Evolutionary conservation across 1,139 yeast species (phyloP).

Genomic region (Wickerhamiella pararugosa): DNA sequence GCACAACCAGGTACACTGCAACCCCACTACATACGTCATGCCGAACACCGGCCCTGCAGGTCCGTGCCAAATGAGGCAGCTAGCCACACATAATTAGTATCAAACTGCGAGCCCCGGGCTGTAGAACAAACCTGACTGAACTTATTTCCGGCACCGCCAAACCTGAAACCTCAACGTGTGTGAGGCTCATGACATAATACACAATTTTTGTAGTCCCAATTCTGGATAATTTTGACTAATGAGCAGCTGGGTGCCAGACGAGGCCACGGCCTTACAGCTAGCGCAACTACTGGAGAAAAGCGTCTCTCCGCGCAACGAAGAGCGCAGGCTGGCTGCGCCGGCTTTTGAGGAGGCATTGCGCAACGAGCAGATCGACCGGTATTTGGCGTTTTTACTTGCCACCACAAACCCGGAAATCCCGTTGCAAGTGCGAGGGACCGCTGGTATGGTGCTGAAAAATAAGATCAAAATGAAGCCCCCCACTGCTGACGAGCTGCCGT

Average conservation of each 20-base stretch:
- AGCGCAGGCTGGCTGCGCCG: slow-evolving; percentile 18
- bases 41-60: too few species aligned
- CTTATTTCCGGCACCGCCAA: too few species aligned
- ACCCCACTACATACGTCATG: too few species aligned
- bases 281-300: slow-evolving; percentile 13
- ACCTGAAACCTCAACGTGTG: too few species aligned
- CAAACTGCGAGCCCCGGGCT: too few species aligned
- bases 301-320: slow-evolving; percentile 3
- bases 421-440: slow-evolving; percentile 65
- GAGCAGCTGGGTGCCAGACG: slow-evolving; percentile 8
- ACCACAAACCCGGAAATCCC: slow-evolving; percentile 32
- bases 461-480: slow-evolving; percentile 29
- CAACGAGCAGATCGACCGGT: slow-evolving; percentile 68
- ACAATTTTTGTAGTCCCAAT: too few species aligned
- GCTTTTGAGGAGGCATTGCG: slow-evolving; percentile 52
- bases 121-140: too few species aligned
- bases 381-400: slow-evolving; percentile 54
- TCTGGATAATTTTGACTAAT: not conserved
- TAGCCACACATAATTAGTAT: too few species aligned
- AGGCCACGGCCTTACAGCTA: slow-evolving; percentile 9
- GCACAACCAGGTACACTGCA: too few species aligned
- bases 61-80: too few species aligned
- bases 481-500: slow-evolving; percentile 23
- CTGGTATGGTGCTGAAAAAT: slow-evolving; percentile 77
- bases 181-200: too few species aligned